These are phyloP conservation scores for Curvularia spicifera DNA, from an alignment of 2,329 filamentous ascomycete species.

Conservation along the genomic window DNA sequence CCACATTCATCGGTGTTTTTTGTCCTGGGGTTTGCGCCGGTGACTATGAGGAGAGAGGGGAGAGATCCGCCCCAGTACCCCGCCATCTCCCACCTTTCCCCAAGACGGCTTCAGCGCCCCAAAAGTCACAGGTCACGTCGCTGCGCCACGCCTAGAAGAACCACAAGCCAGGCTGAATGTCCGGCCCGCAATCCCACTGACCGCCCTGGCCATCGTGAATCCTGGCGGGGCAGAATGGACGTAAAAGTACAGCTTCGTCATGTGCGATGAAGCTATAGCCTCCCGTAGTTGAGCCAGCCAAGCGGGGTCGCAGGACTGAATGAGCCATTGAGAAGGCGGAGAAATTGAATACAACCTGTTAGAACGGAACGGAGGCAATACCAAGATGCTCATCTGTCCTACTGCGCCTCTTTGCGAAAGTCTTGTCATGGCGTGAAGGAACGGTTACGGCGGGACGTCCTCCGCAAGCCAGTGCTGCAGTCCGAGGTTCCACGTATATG, in stretches of 20 bases:
- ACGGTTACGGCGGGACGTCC: conserved; percentile 48
- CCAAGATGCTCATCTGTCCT: conserved; percentile 33
- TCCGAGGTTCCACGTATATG: conserved; percentile 38
- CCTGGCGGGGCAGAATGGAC: conserved; percentile 41
- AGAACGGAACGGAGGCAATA: conserved; percentile 24
- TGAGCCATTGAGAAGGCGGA: conserved; percentile 31
- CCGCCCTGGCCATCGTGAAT: conserved; percentile 38
- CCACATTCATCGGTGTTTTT: conserved; percentile 14
- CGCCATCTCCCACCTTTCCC: conserved; percentile 20
- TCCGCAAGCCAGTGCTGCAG: conserved; percentile 39
- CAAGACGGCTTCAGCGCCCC: conserved; percentile 8
- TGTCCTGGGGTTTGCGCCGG: background rate
- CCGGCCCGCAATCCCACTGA: conserved; percentile 47
- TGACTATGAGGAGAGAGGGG: background rate
- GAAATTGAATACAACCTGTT: conserved; percentile 27
- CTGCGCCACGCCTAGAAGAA: conserved; percentile 23
- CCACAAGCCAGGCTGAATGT: conserved; percentile 44
- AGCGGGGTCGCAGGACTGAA: conserved; percentile 24
- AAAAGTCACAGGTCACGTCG: conserved; percentile 13
- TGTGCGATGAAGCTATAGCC: conserved; percentile 26
- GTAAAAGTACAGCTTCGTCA: conserved; percentile 32
- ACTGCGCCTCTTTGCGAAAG: conserved; percentile 32
- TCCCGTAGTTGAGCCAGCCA: conserved; percentile 21
- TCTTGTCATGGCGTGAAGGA: conserved; percentile 40
- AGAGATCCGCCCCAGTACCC: conserved; percentile 21